phyloP scores from a whole-genome alignment of 2,329 filamentous ascomycete genomes.

The Penicillium sp. region DNA sequence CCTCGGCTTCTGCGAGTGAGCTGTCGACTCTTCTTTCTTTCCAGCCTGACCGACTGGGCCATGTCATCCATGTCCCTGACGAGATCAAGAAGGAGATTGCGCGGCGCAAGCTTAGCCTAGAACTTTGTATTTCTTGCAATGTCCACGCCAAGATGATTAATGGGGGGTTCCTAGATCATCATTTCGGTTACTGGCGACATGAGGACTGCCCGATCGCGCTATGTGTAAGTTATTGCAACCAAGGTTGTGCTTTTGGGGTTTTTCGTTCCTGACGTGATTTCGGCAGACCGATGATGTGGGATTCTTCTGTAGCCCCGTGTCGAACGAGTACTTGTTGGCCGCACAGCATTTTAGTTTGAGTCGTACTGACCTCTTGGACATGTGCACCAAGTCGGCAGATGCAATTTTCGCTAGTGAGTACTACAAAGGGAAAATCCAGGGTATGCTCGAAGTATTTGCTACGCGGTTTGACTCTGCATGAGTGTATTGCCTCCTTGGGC shows the following conservation, averaged over 20 bases:
- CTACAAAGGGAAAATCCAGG: constrained; percentile 49
- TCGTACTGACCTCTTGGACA: constrained; percentile 47
- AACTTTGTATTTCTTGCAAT: constrained; percentile 78
- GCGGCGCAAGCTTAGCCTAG: constrained; percentile 59
- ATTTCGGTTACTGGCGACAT: constrained; percentile 71
- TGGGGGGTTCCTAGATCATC: constrained; percentile 65
- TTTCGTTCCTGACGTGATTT: not conserved
- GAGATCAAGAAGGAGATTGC: constrained; percentile 57
- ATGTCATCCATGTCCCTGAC: constrained; percentile 72
- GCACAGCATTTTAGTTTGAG: constrained; percentile 65
- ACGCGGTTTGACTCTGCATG: not conserved
- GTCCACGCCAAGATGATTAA: constrained; percentile 71
- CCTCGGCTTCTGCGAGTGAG: constrained; percentile 59
- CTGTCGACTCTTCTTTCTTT: constrained; percentile 63
- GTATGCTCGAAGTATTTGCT: constrained; percentile 25
- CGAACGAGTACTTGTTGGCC: constrained; percentile 73
- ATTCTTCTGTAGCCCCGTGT: constrained; percentile 72
- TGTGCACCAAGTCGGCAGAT: constrained; percentile 62
- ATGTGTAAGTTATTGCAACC: constrained; percentile 55
- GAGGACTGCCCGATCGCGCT: constrained; percentile 62
- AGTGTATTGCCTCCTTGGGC: not conserved
- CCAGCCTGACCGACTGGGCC: constrained; percentile 67
- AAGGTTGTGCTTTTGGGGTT: not conserved
- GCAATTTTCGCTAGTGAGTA: constrained; percentile 64
- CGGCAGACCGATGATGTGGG: constrained; percentile 77